Base-by-base conservation (phyloP, 306 rosid genomes). In the Morella rubra region DNA sequence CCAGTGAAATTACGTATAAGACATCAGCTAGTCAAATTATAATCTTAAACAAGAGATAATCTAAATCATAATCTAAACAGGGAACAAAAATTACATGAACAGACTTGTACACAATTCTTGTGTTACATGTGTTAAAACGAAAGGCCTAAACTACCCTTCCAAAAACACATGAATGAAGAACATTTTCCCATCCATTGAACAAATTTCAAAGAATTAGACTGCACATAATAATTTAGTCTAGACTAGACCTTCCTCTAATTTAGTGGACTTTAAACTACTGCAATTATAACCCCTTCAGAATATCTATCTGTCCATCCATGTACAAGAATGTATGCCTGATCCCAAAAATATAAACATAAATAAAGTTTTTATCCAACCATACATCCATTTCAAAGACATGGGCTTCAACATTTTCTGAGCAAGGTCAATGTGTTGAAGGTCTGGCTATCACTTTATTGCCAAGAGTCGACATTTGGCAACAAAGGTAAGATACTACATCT, bases 1-100 rank as follows among this genome's bases (percentile, higher is more conserved):
- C 44, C 59, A 12, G 27, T 46, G 58, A 85, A 87, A 32, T 32
- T 2, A 72, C 66, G 67, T 9, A 32, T 54, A 50, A 84, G 68
- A 84, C 58, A 27, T 77, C 7, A 55, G 22, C 22, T 6, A 77
- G 2, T 32, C 37, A 32, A 32, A 32, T 32, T 32, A 32, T 32
- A 32, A 32, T 32, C 37, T 32, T 32, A 32, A 32, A 32, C 37
- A 32, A 2, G 37, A 2, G 37, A 32, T 32, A 32, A 70, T 51
- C 73, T 74, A 14, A 68, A 54, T 73, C 71, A 50, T 45, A 50
- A 62, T 19, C 37, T 32, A 32, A 32, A 32, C 37, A 32, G 37
- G 37, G 37, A 32, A 32, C 37, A 27, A 13, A 61, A 8, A 32
- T 32, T 61, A 61, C 7, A 61, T 61, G 68, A 27, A 61, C 27